Base-by-base conservation (phyloP, 2,329 filamentous ascomycete genomes). In the Sporothrix protearum region DNA sequence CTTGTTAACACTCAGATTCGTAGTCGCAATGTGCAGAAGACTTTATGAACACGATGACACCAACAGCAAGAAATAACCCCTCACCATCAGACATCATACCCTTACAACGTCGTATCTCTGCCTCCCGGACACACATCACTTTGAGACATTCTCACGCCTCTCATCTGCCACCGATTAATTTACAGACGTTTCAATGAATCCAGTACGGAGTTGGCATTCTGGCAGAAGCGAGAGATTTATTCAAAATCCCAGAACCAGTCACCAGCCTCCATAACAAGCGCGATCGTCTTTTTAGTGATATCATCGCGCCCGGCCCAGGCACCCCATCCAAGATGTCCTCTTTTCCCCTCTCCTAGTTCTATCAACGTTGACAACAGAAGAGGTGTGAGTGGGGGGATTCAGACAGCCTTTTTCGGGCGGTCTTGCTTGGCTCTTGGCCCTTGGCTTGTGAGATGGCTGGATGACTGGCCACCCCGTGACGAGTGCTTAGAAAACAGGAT, bases 61-160 rank as follows among this genome's bases (percentile, higher is more conserved):
- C 19, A 42, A 63, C 33, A 39, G 2, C 30, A 36, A 33, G 10
- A 12, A 14, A 6, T 9, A 22, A 22, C 33, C 57, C 30, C 55
- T 39, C 57, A 19, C 19, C 22, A 25, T 53, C n/a, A 10, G 9
- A 22, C 49, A 6, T 7, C 25, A 22, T n/a, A 6, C 8, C 25
- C n/a, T 22, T n/a, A 61, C 57, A 33, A 39, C 57, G 30, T 61
- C 57, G 57, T 39, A 61, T 61, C 57, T 61, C 57, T 53, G 19
- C 57, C 30, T 61, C 57, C 30, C 30, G 7, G 55, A 36, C 6
- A n/a, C 30, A 39, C 12, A 7, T 61, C 57, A 8, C 39, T 61
- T 61, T 39, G 19, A 33, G 57, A 28, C 57, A 61, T 12, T 19
- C 57, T 19, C 33, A 33, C 39, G 57, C 53, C 28, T 57, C 25